Base-by-base conservation (phyloP, 2,329 filamentous ascomycete species). In the Periconia sp. region DNA sequence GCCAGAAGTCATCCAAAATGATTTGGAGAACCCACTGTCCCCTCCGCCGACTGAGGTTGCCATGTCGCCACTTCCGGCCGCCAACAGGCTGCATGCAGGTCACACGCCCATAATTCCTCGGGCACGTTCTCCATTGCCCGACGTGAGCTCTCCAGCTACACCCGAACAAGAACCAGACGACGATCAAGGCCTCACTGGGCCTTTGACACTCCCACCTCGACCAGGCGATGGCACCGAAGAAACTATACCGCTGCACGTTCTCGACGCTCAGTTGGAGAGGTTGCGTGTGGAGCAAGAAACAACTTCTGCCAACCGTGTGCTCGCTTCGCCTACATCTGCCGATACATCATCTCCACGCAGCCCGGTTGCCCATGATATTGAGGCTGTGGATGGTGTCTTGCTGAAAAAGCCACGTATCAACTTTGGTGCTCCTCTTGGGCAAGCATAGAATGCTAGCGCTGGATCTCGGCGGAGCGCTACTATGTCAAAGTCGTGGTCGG, bases 361-460 rank as follows among this genome's bases (percentile, higher is more conserved):
- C 18, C 67, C 70, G 8, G 47, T 56, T 1, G 63, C 66, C 14
- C 35, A 43, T 15, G 23, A 11, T 57, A 60, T 15, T 54, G 58
- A 17, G 55, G 54, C 57, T 6, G 60, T 73, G 1, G 71, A 73
- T 35, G 72, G 71, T 1, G 66, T 74, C 15, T 58, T 60, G 10
- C 56, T 74, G 15, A 74, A 74, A 57, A 71, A 67, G 42, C 65
- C 68, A 1, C 65, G 59, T 14, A 60, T 69, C 55, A 74, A 74
- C 48, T 65, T 74, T 40, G 71, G 72, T 1, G 65, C 63, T 2
- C 72, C 72, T 1, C 50, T 74, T 17, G 72, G 72, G 7, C 63
- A 68, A 50, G 62, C 57, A 17, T 67, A 65, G 56, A 37, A 17
- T 10, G 45, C 23, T 30, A 17, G 14, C 10, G 23, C 23, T 27